These are phyloP conservation scores for Myriosclerotinia curreyana DNA, from an alignment of 2,329 filamentous ascomycete genomes.

Conservation along the genomic window DNA sequence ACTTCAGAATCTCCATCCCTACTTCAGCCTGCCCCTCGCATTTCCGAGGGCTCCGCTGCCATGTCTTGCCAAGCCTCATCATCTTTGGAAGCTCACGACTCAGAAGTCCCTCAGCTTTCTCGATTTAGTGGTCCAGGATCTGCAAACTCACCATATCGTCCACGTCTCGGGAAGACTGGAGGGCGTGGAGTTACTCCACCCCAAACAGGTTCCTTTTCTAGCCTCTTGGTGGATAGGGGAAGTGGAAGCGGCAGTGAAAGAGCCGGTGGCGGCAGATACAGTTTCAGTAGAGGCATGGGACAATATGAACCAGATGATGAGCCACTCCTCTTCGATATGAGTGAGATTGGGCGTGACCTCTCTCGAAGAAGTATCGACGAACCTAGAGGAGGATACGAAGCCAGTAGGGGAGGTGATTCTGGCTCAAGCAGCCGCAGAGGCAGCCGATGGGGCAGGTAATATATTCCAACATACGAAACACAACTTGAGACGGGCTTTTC, in stretches of 20 bases:
- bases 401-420: constrained; percentile 36
- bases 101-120: constrained; percentile 31
- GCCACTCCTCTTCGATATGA: constrained; percentile 69
- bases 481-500: constrained; percentile 9
- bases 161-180: constrained; percentile 35
- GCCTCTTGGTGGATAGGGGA: constrained; percentile 37
- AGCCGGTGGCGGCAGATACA: constrained; percentile 42
- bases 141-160: constrained; percentile 37
- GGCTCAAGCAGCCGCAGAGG: constrained; percentile 35
- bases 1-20: constrained; percentile 37
- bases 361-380: constrained; percentile 58
- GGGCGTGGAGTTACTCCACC: constrained; percentile 39
- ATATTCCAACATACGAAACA: constrained; percentile 23
- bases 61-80: constrained; percentile 35
- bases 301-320: constrained; percentile 61
- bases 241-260: constrained; percentile 41
- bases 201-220: constrained; percentile 39
- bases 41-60: constrained; percentile 32
- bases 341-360: constrained; percentile 60
- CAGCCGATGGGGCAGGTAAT: constrained; percentile 36
- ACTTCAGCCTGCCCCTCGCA: constrained; percentile 37
- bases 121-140: constrained; percentile 33
- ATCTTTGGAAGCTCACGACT: constrained; percentile 35
- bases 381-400: constrained; percentile 34
- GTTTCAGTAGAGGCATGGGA: constrained; percentile 44